Conservation (phyloP, 2,329 filamentous ascomycete species). For the Alternaria dauci region DNA sequence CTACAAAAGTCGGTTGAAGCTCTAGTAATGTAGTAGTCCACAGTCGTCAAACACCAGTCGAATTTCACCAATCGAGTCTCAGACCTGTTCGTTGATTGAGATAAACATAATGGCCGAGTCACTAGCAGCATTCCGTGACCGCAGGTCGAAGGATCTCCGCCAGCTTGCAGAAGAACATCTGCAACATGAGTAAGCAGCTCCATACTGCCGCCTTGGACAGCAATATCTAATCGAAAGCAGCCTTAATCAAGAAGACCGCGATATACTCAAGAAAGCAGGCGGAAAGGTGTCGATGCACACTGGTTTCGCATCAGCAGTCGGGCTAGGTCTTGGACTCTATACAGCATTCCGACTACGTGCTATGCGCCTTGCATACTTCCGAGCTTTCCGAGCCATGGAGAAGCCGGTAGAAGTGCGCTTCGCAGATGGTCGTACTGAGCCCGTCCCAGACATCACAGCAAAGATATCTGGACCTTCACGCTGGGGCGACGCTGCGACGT, state of each 20-base stretch:
- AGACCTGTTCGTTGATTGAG: not conserved
- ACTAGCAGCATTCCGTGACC: conserved; percentile 43
- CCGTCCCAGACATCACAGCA: conserved; percentile 68
- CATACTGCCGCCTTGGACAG: not conserved
- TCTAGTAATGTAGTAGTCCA: not conserved
- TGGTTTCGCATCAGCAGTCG: conserved; percentile 66
- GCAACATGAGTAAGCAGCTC: conserved; percentile 42
- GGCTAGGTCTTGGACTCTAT: conserved; percentile 65
- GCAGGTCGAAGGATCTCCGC: conserved; percentile 38
- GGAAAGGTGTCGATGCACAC: conserved; percentile 64
- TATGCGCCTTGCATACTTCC: conserved; percentile 67
- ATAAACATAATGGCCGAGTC: conserved; percentile 37
- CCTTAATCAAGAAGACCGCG: conserved; percentile 66
- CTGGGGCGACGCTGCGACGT: conserved; percentile 68
- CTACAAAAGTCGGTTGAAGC: not conserved
- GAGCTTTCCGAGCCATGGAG: conserved; percentile 67
- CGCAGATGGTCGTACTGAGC: conserved; percentile 66
- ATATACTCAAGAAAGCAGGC: conserved; percentile 64
- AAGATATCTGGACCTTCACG: conserved; percentile 63
- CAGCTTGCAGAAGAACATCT: conserved; percentile 45
- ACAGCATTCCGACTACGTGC: conserved; percentile 64
- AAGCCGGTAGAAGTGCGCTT: conserved; percentile 70
- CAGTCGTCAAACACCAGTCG: not conserved
- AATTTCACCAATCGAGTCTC: not conserved
- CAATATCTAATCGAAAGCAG: conserved; percentile 24